Percentiles rank a stretch among this genome's conserved stretches.
Evolutionary conservation across 2,329 filamentous ascomycete genomes (phyloP).

Genomic region (Pestalotiopsis sp.): DNA sequence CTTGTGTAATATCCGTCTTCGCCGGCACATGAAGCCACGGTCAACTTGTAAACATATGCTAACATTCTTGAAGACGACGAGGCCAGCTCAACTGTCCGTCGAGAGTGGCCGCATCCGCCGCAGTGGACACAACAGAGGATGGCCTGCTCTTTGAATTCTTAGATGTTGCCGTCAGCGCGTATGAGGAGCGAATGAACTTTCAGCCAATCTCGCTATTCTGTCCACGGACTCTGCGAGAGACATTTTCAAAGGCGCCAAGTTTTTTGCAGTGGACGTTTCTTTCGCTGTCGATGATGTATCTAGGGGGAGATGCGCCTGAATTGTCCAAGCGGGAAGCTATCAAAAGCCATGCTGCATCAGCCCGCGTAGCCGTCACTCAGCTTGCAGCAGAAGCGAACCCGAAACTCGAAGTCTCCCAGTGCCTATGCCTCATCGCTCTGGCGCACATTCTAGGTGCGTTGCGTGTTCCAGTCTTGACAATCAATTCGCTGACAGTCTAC

Average conservation of each 20-base stretch:
- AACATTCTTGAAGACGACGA: neutral
- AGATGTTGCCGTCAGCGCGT: neutral
- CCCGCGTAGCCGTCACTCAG: neutral
- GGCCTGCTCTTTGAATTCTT: neutral
- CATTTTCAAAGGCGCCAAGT: neutral
- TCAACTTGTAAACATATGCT: neutral
- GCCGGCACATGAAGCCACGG: neutral
- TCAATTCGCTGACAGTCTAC: neutral
- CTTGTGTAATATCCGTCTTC: neutral
- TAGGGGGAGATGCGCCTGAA: neutral
- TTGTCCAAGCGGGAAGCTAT: neutral
- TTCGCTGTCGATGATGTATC: neutral
- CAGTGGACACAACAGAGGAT: neutral
- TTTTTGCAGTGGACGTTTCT: conserved; percentile 3
- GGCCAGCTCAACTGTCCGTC: neutral
- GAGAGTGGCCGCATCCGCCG: neutral
- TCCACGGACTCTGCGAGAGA: neutral
- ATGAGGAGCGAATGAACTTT: neutral
- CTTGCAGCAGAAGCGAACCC: neutral
- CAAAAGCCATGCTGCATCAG: neutral
- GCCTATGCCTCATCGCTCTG: neutral
- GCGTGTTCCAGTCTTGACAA: neutral
- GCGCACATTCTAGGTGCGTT: neutral
- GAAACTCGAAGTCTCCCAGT: neutral
- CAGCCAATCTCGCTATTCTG: neutral